A percentile compares a stretch with the other conserved stretches of the same genome.
These are phyloP conservation scores for Salmacisia buchloeana DNA, from an alignment of 1,284 basidiomycete genomes.

Conservation along the genomic window DNA sequence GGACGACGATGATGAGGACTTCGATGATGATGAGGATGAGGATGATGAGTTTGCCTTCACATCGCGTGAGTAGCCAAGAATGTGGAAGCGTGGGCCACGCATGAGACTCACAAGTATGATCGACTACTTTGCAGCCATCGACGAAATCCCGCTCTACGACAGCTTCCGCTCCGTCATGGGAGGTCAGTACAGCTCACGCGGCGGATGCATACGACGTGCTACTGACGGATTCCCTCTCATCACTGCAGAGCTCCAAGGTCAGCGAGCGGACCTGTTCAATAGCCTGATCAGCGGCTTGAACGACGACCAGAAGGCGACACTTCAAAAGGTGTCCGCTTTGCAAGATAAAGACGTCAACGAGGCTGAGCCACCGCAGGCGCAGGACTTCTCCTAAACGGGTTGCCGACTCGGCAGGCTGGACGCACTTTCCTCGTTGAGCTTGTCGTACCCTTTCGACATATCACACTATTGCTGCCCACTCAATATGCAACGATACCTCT, in stretches of 20 bases:
- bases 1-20: conserved; percentile 16
- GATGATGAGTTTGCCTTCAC: conserved; percentile 20
- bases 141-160: conserved; percentile 11
- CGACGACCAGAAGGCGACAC: conserved; percentile 5
- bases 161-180: conserved; percentile 11
- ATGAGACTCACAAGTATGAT: background rate
- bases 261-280: background rate
- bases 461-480: too few species aligned
- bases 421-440: too few species aligned
- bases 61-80: background rate
- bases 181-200: background rate
- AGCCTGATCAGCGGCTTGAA: background rate
- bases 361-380: background rate
- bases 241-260: conserved; percentile 7
- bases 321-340: conserved; percentile 1
- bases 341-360: conserved; percentile 6
- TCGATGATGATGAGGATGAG: conserved; percentile 30
- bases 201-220: background rate
- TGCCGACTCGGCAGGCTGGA: too few species aligned
- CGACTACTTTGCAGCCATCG: conserved; percentile 7
- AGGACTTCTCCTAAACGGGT: background rate
- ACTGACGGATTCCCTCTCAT: background rate
- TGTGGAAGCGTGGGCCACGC: background rate
- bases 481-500: too few species aligned
- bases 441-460: too few species aligned